Evolutionary conservation across 352 stramenopile genomes (phyloP), one percentile per base, ranked within the genome.

Genomic region (Plasmopara muralis): DNA sequence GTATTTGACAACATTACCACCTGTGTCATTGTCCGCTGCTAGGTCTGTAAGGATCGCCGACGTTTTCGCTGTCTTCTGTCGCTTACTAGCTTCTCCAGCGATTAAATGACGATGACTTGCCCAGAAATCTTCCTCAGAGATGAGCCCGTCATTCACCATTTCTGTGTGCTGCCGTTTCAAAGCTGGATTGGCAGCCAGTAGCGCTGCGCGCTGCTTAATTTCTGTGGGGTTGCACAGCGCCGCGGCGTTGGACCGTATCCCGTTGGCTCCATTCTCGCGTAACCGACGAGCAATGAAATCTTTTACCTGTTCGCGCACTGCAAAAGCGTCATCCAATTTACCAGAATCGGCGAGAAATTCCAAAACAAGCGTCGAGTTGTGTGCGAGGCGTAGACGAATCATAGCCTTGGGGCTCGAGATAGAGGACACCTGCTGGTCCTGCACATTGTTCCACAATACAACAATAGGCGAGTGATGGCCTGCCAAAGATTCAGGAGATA

Each of bases 51-150:
- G 47, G 20, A 94, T 91, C 12, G 83, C 78, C 6, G 77, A 90
- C 49, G 83, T 92, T 50, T 92, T 92, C 55, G 64, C 83, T 7
- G 74, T 88, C 55, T 91, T 92, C 53, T 94, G 83, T 9, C 83
- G 67, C 55, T 94, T 94, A 57, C 74, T 87, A 52, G 77, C 76
- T 51, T 94, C 83, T 47, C 77, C 82, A 42, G 83, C 76, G 54
- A 94, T 84, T 45, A 94, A 74, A 57, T 93, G 80, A 7, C 79
- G 76, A 4, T 81, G 77, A 42, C 75, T 86, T n/a, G 77, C 68
- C 83, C 83, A 93, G 57, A 93, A 93, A 47, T 93, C 83, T 55
- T 88, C 75, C 44, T 93, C 83, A 0, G 78, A 87, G 49, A 93
- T 93, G 2, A 93, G 62, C 15, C 81, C 83, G 35, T 89, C 74